Evolutionary conservation across 2,329 filamentous ascomycete genomes (phyloP), one percentile per base, ranked within the genome.

Genomic region (Colletotrichum filicis): DNA sequence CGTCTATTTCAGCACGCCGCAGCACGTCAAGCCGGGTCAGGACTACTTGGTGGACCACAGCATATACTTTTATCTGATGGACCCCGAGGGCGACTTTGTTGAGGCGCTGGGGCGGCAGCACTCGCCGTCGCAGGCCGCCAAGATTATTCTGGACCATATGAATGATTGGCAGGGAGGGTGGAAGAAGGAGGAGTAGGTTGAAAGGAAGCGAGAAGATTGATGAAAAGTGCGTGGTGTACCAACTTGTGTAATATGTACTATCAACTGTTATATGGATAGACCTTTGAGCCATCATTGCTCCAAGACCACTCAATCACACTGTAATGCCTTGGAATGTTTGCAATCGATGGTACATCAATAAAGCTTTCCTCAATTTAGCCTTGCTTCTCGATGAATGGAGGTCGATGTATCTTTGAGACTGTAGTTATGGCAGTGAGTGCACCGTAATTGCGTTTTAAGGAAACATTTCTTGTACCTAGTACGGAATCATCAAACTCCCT

Each of bases 51-150:
- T 99, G 14, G 97, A 99, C 83, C 97, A 99, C 86, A 98, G 95
- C 83, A 99, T 99, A 78, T 99, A 99, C 87, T 99, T 99, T 80
- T 99, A 99, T 83, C 85, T 99, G 77, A 99, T 99, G 97, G 97
- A 98, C 82, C 97, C 97, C 0, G 95, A 98, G 78, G 96, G 96
- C 24, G 95, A 99, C 82, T 99, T 99, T 83, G 96, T 99, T 32
- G 97, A 99, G 86, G 97, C 95, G 14, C 92, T 99, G 79, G 97
- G 97, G 22, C 89, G 97, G 75, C 97, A 99, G 84, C 95, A 98
- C 84, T 97, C 94, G 55, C 94, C 96, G 1, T 92, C 97, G 75
- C 90, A 94, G 79, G 97, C 92, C 1, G 94, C 95, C 7, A 92
- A 92, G 83, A 86, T 98, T 71, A 98, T 99, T 68, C 83, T 93